A percentile compares a stretch with the other conserved stretches of the same genome.
These are phyloP conservation scores for Myrmaecium sp. DNA, from an alignment of 2,329 filamentous ascomycete species.

Conservation along the genomic window DNA sequence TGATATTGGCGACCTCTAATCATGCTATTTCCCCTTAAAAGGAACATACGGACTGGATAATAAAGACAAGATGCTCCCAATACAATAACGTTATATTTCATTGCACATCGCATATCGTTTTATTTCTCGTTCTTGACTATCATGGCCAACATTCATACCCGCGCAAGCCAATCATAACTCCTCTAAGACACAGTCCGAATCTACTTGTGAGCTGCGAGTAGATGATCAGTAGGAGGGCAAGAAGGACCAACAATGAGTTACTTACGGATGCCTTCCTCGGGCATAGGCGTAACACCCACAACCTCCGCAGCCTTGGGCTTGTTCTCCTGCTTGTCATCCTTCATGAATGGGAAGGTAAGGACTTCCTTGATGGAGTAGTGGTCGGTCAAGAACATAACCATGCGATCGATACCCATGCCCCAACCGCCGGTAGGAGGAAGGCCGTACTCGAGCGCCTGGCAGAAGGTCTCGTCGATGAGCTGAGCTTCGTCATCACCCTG, in stretches of 20 bases:
- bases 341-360: slow-evolving; percentile 94
- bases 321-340: slow-evolving; percentile 48
- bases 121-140: too few relatives aligned
- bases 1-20: too few relatives aligned
- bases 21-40: too few relatives aligned
- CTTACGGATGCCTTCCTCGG: slow-evolving; percentile 41
- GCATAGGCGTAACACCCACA: slow-evolving; percentile 39
- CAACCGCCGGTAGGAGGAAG: slow-evolving; percentile 89
- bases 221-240: too few relatives aligned
- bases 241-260: slow-evolving; percentile 3
- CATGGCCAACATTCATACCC: too few relatives aligned
- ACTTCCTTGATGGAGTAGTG: slow-evolving; percentile 96
- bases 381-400: slow-evolving; percentile 92
- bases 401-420: slow-evolving; percentile 88
- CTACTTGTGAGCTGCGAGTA: slow-evolving; percentile 1
- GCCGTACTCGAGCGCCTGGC: slow-evolving; percentile 74
- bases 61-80: too few relatives aligned
- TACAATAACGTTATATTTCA: too few relatives aligned
- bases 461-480: slow-evolving; percentile 90
- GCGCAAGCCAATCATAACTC: too few relatives aligned
- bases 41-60: too few relatives aligned
- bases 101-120: too few relatives aligned
- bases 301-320: slow-evolving; percentile 42
- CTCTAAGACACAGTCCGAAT: too few relatives aligned
- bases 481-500: slow-evolving; percentile 97